Evolutionary conservation across 1,284 basidiomycete species (phyloP).

Genomic region (Irpex lacteus): DNA sequence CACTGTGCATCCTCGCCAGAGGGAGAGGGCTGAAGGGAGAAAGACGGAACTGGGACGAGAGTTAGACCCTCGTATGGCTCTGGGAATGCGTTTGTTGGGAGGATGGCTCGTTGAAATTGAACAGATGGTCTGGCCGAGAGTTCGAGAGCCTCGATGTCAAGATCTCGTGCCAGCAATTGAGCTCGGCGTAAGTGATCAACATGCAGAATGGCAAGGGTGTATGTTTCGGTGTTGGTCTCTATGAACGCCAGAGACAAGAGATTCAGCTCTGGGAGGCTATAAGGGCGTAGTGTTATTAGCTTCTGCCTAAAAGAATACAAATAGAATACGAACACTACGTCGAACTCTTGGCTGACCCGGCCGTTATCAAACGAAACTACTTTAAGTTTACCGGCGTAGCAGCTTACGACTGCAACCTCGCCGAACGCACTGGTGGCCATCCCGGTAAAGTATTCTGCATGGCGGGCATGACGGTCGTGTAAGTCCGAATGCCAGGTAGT

Average conservation of each 20-base stretch:
- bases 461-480: constrained; percentile 51
- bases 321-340: constrained; percentile 54
- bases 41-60: constrained; percentile 46
- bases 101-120: constrained; percentile 39
- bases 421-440: constrained; percentile 61
- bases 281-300: neutral
- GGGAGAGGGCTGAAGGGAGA: constrained; percentile 29
- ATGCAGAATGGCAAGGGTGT: constrained; percentile 66
- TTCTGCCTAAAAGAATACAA: no score
- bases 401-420: constrained; percentile 57
- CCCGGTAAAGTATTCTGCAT: constrained; percentile 67
- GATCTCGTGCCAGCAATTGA: constrained; percentile 58
- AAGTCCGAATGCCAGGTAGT: constrained; percentile 45
- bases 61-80: constrained; percentile 38
- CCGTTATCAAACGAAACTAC: constrained; percentile 55
- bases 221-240: constrained; percentile 37
- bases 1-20: constrained; percentile 27
- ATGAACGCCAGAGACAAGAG: constrained; percentile 72
- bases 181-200: constrained; percentile 60
- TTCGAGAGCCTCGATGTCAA: constrained; percentile 47
- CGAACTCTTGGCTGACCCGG: constrained; percentile 51
- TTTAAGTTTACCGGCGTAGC: constrained; percentile 68
- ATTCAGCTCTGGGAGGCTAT: constrained; percentile 73
- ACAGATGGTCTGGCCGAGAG: constrained; percentile 51
- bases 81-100: constrained; percentile 27